These are phyloP conservation scores for Sphaerostilbella broomeana DNA, from an alignment of 2,329 filamentous ascomycete species.

Conservation along the genomic window DNA sequence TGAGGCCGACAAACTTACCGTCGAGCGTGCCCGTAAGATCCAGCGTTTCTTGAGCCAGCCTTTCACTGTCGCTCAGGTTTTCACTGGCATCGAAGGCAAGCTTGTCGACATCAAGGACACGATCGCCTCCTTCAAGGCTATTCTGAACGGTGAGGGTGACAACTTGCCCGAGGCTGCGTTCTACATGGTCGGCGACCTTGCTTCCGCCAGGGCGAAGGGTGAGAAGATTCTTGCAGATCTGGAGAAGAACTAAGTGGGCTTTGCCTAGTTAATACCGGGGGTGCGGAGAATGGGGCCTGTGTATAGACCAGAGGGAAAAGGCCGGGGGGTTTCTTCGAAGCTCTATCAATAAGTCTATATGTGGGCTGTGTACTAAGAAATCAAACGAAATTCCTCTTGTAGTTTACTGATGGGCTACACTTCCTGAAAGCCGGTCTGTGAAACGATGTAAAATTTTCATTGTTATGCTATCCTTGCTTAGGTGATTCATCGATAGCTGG, in stretches of 20 bases:
- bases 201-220: slow-evolving; percentile 89
- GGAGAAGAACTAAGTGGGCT: slow-evolving; percentile 51
- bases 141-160: slow-evolving; percentile 91
- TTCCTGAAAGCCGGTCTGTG: neutral
- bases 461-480: too few relatives aligned
- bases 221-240: slow-evolving; percentile 99
- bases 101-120: slow-evolving; percentile 99
- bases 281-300: slow-evolving; percentile 37
- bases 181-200: slow-evolving; percentile 98
- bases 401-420: slow-evolving; percentile 11
- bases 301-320: slow-evolving; percentile 53
- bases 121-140: slow-evolving; percentile 94
- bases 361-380: slow-evolving; percentile 58
- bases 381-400: slow-evolving; percentile 43
- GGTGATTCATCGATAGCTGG: too few relatives aligned
- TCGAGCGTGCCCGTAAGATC: slow-evolving; percentile 99
- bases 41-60: slow-evolving; percentile 99
- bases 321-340: slow-evolving; percentile 43
- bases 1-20: slow-evolving; percentile 97
- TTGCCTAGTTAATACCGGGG: slow-evolving; percentile 30
- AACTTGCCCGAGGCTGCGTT: slow-evolving; percentile 87
- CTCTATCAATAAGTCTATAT: slow-evolving; percentile 50
- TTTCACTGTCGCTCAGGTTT: slow-evolving; percentile 81
- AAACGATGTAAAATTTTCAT: neutral
- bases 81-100: slow-evolving; percentile 90